Evolutionary conservation across 768 basidiomycete genomes (phyloP).

Genomic region (Russula foetens): DNA sequence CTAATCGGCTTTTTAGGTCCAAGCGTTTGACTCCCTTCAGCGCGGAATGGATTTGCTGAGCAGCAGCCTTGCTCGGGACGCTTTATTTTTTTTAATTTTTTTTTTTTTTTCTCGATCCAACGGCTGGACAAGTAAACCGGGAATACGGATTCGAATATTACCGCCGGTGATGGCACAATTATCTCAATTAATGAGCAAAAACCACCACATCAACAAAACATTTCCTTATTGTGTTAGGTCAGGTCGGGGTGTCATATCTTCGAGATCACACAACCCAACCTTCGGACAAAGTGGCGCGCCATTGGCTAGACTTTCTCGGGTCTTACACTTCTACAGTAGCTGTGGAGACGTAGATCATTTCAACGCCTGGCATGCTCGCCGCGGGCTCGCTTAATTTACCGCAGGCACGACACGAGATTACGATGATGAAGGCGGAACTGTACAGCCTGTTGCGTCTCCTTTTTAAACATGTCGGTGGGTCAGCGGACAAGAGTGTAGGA

Average conservation of each 20-base stretch:
- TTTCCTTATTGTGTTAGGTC: conserved; percentile 18
- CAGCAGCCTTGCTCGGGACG: no score
- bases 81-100: no score
- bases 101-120: not conserved
- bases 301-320: conserved; percentile 10
- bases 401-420: conserved; percentile 11
- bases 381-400: conserved; percentile 22
- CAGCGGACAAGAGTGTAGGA: conserved; percentile 19
- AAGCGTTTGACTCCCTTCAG: not conserved
- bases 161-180: conserved; percentile 6
- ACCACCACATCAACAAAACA: conserved; percentile 7
- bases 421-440: conserved; percentile 21
- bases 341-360: conserved; percentile 19
- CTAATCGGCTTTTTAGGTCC: conserved; percentile 1
- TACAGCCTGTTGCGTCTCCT: conserved; percentile 24
- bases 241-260: conserved; percentile 15
- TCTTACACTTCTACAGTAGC: conserved; percentile 2
- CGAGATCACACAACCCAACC: conserved; percentile 1
- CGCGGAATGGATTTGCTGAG: no score
- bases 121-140: not conserved
- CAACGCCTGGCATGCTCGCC: conserved; percentile 10
- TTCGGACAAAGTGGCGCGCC: conserved; percentile 8
- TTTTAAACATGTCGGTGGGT: conserved; percentile 20
- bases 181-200: conserved; percentile 10
- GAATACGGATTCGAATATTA: conserved; percentile 2